These are phyloP conservation scores for Naegleria gruberi DNA, from an alignment of 208 protist species.

Conservation along the genomic window DNA sequence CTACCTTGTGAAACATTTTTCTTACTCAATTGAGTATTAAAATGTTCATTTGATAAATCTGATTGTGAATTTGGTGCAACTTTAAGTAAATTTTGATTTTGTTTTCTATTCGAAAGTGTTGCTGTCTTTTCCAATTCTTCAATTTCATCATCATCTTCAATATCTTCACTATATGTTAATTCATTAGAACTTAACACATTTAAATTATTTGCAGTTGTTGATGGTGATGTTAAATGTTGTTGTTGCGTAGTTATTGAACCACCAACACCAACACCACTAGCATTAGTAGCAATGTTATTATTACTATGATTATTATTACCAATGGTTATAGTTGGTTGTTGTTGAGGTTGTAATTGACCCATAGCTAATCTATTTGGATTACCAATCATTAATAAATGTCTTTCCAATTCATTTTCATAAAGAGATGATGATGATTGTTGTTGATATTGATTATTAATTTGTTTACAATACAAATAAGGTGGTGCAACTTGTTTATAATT, in stretches of 20 bases:
- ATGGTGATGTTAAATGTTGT: too few relatives aligned
- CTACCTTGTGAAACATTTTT: too few relatives aligned
- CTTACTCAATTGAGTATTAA: too few relatives aligned
- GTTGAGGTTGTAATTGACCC: neutral
- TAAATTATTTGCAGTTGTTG: too few relatives aligned
- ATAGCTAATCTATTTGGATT: neutral
- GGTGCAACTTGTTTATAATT: neutral
- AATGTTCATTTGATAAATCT: too few relatives aligned
- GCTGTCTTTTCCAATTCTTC: neutral
- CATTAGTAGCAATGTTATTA: too few relatives aligned
- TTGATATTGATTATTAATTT: neutral
- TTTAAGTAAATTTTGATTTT: neutral
- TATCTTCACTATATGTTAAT: neutral
- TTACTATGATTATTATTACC: neutral
- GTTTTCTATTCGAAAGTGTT: neutral
- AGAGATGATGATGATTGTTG: neutral
- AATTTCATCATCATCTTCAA: neutral
- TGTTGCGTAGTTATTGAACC: too few relatives aligned
- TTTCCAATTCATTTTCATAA: neutral
- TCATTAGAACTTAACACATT: neutral
- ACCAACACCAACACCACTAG: too few relatives aligned
- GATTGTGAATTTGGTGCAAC: too few relatives aligned
- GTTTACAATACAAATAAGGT: neutral
- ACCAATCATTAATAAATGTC: neutral
- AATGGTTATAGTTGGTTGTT: neutral